Evolutionary conservation across 176 grass and related monocot species (phyloP), one percentile per base, ranked within the genome.

Genomic region (Hordeum marinum): DNA sequence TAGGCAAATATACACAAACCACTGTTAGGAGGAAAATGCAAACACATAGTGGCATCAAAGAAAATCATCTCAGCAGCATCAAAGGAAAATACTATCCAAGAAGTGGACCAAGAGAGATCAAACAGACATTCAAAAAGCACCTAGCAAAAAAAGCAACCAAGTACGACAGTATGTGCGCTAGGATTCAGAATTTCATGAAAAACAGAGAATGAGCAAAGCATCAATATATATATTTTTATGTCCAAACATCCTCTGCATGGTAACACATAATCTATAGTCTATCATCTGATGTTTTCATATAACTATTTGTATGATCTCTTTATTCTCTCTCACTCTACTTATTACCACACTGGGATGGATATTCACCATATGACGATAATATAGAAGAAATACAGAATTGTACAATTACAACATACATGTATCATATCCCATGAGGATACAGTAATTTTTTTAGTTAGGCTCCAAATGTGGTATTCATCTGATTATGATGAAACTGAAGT

Each of bases 291-390:
- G 46, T 40, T 72, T 24, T 17, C 12, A 72, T 15, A 45, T 25
- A 62, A 45, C 80, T 84, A 62, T 54, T 32, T 69, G 9, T 90
- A 74, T 80, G 37, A 42, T 76, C 89, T 76, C 6, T 87, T 84
- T 87, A 84, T 87, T 84, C 78, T 52, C 11, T 78, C 79, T 83
- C 12, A 41, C 80, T 89, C 80, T 85, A 29, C 59, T 87, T 84
- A 88, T 92, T 88, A 52, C 32, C 32, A 34, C 32, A 34, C 32
- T 34, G 32, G 11, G 52, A 59, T 60, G 24, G 34, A 32, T 3
- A 18, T 66, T 3, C 27, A 70, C 48, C 10, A 1, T 39, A 72
- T 29, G 68, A 23, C 9, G 5, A 76, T 48, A 32, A 50, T n/a
- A 50, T 31, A 23, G 17, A 54, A 55, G 32, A 79, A 55, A 27